Percentiles rank a stretch among this genome's conserved stretches.
phyloP scores from a whole-genome alignment of 495 filamentous ascomycete species.

The Xylaria acuta region DNA sequence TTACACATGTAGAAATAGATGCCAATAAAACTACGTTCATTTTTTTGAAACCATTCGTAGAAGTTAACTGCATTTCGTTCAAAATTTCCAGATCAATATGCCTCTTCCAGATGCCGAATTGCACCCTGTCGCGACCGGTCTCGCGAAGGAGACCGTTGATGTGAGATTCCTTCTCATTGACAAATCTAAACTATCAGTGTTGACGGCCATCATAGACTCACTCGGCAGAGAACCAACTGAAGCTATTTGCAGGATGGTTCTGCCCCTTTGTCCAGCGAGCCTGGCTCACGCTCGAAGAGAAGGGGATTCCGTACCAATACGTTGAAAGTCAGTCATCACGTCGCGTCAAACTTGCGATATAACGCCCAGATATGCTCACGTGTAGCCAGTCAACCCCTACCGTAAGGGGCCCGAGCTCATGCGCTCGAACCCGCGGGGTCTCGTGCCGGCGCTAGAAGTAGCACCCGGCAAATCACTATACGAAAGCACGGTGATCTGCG shows the following conservation, averaged over 20 bases:
- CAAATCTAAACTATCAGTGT: background rate
- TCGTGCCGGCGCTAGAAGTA: constrained; percentile 64
- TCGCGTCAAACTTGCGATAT: background rate
- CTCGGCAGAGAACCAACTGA: constrained; percentile 57
- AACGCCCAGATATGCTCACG: background rate
- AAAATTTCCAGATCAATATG: constrained; percentile 21
- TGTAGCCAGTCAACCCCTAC: constrained; percentile 58
- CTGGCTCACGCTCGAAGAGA: constrained; percentile 68
- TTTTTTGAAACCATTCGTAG: background rate
- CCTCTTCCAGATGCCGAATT: constrained; percentile 54
- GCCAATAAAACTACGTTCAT: background rate
- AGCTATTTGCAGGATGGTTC: constrained; percentile 71
- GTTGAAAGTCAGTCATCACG: constrained; percentile 52
- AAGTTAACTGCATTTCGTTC: background rate
- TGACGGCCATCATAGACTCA: constrained; percentile 42
- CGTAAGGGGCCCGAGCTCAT: constrained; percentile 63
- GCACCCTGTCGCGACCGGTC: constrained; percentile 61
- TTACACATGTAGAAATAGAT: too few relatives aligned
- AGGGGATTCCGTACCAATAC: constrained; percentile 68
- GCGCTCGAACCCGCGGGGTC: constrained; percentile 63
- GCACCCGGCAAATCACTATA: constrained; percentile 60
- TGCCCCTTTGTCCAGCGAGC: constrained; percentile 62
- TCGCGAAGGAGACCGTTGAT: constrained; percentile 44
- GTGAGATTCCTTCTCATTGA: constrained; percentile 24
- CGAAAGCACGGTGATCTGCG: constrained; percentile 64